Conservation (phyloP, 805 yeast species). For the Brettanomyces naardenensis region DNA sequence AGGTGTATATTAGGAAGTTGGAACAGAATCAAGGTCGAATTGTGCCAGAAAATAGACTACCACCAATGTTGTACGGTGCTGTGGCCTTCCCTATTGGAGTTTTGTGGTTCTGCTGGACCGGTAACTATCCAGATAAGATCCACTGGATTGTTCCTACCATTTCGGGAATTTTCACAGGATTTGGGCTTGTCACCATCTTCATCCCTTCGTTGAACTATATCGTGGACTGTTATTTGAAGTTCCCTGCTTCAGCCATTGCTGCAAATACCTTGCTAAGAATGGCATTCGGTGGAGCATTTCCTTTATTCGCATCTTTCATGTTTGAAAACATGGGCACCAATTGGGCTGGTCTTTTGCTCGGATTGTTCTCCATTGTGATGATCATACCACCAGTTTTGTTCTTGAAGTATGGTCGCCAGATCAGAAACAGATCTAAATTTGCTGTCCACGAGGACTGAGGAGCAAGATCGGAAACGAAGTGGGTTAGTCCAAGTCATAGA, state of each 20-base stretch:
- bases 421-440: conserved; percentile 52
- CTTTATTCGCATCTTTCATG: conserved; percentile 62
- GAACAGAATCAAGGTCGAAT: conserved; percentile 45
- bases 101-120: conserved; percentile 86
- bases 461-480: too few species aligned
- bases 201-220: conserved; percentile 64
- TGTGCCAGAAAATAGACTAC: conserved; percentile 75
- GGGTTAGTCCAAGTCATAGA: too few species aligned
- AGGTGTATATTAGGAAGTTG: conserved; percentile 38
- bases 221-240: conserved; percentile 58
- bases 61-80: conserved; percentile 68
- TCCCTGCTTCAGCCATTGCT: conserved; percentile 76
- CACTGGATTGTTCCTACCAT: conserved; percentile 81
- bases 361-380: conserved; percentile 50
- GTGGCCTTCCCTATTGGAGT: conserved; percentile 69
- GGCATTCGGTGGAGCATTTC: conserved; percentile 47
- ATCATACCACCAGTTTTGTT: conserved; percentile 66
- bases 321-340: conserved; percentile 59
- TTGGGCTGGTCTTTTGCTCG: conserved; percentile 74
- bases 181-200: conserved; percentile 62
- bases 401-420: conserved; percentile 44
- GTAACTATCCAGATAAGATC: conserved; percentile 57
- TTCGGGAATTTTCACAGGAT: conserved; percentile 57
- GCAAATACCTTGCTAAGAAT: conserved; percentile 68
- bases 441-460: conserved; percentile 31